A percentile compares a stretch with the other conserved stretches of the same genome.
Conservation (phyloP, 1,284 basidiomycete genomes). For the Cryptococcus depauperatus region DNA sequence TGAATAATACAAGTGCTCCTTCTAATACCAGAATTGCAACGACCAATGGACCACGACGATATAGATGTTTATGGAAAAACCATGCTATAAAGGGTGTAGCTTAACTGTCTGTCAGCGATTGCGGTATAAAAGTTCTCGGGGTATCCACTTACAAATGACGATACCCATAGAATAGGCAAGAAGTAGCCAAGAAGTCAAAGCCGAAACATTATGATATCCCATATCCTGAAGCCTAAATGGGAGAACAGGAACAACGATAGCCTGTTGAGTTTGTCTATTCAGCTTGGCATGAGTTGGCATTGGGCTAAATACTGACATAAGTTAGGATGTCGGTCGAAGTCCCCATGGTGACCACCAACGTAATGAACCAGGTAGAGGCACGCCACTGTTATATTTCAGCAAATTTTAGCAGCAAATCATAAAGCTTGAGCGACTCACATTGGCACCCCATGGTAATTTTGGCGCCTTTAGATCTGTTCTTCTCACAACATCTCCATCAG, state of each 20-base stretch:
- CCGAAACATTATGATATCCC: conserved; percentile 29
- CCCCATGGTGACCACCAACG: conserved; percentile 30
- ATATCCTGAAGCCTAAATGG: conserved; percentile 51
- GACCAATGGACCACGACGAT: conserved; percentile 55
- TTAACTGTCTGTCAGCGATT: no score
- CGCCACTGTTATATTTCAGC: conserved; percentile 18
- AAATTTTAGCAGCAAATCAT: background rate
- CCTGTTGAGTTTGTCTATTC: conserved; percentile 11
- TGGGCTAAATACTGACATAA: conserved; percentile 29
- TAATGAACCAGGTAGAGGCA: conserved; percentile 28
- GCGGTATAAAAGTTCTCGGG: no score
- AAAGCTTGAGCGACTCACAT: background rate
- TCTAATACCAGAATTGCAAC: conserved; percentile 41
- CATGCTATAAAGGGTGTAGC: conserved; percentile 60
- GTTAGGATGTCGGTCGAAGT: conserved; percentile 29
- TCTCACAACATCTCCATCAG: background rate
- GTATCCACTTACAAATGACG: conserved; percentile 23
- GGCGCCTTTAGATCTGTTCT: background rate
- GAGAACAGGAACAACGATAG: conserved; percentile 53
- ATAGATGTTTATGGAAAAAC: conserved; percentile 54
- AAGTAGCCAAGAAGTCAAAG: conserved; percentile 33
- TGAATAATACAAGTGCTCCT: conserved; percentile 57
- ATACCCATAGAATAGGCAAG: conserved; percentile 37
- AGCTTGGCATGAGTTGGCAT: background rate
- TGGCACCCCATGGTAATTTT: conserved; percentile 1